Evolutionary conservation across 306 rosid genomes (phyloP), one percentile per base, ranked within the genome.

Genomic region (Coriaria nepalensis): DNA sequence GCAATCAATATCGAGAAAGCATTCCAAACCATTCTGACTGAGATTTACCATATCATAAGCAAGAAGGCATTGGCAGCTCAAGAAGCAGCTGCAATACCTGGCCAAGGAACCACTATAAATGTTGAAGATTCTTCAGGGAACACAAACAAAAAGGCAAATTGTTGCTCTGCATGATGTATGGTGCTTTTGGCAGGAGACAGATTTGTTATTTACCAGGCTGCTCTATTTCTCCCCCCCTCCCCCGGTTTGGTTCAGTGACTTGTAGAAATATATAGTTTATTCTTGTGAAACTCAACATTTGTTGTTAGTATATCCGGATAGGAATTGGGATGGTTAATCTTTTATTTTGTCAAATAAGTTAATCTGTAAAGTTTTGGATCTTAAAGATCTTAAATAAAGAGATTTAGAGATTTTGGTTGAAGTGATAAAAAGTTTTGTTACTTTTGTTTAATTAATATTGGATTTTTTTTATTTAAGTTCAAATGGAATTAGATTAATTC

Each of bases 31-130:
- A 67, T 78, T 38, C 64, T 78, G 84, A 67, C 77, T 10, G 80
- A 78, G 78, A 78, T 78, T 9, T 73, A 78, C 53, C 84, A 73
- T 13, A 73, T 78, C 64, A 76, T 78, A 36, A 78, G 84, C 74
- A 78, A 78, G 58, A 73, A 78, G 39, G 84, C 84, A 61, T 68
- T 78, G 37, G 84, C 84, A 35, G 80, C 84, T 49, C 84, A 78
- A 74, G 84, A 78, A 78, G 83, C 74, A 32, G 68, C 75, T 6
- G 60, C n/a, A 11, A 59, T 73, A 60, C 84, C 84, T 47, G 77
- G 80, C 6, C 80, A 78, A 67, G 84, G 84, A 57, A 75, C 84
- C 55, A 67, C 80, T 9, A 78, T 78, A 67, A 73, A 78, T 67
- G 84, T 78, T 73, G 72, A 68, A 44, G 84, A 73, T 64, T 14